Conservation (phyloP, 805 yeast genomes). For the Scheffersomyces spartinae region DNA sequence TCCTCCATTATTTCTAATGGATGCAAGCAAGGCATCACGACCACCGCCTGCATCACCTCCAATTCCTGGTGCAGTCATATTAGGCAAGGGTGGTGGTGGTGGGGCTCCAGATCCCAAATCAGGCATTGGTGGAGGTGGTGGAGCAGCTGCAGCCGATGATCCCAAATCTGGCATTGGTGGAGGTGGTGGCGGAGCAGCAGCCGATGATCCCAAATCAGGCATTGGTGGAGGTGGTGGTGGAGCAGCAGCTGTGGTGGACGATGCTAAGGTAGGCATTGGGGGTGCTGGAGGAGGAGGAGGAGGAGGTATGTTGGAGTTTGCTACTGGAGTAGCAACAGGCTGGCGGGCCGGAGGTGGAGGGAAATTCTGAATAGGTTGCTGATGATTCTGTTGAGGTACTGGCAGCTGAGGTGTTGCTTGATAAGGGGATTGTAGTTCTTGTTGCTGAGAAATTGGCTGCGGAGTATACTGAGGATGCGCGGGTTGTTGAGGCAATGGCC, state of each 20-base stretch:
- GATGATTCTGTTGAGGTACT: constrained; percentile 5
- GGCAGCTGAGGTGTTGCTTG: constrained; percentile 9
- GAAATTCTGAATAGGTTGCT: constrained; percentile 1
- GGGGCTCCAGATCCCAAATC: constrained; percentile 5
- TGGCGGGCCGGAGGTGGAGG: constrained; percentile 6
- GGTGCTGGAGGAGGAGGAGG: constrained; percentile 2
- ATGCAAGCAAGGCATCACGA: constrained; percentile 75
- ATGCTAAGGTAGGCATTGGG: constrained; percentile 6
- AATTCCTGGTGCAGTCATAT: constrained; percentile 9
- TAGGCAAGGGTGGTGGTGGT: constrained; percentile 12
- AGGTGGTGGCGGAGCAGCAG: constrained; percentile 33
- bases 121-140: constrained; percentile 18
- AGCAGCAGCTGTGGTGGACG: background rate
- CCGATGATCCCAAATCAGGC: constrained; percentile 11
- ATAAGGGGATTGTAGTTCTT: constrained; percentile 6
- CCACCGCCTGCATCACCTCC: constrained; percentile 50
- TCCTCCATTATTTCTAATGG: constrained; percentile 76
- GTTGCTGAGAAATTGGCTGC: constrained; percentile 3
- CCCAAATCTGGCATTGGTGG: constrained; percentile 16
- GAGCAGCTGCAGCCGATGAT: constrained; percentile 11
- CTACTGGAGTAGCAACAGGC: constrained; percentile 3
- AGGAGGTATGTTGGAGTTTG: constrained; percentile 5
- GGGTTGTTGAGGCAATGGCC: constrained; percentile 8
- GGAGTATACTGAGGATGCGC: constrained; percentile 5
- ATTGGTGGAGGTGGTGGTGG: constrained; percentile 12